phyloP scores from a whole-genome alignment of 192 early-diverging fungal genomes.

The Mortierella antarctica region DNA sequence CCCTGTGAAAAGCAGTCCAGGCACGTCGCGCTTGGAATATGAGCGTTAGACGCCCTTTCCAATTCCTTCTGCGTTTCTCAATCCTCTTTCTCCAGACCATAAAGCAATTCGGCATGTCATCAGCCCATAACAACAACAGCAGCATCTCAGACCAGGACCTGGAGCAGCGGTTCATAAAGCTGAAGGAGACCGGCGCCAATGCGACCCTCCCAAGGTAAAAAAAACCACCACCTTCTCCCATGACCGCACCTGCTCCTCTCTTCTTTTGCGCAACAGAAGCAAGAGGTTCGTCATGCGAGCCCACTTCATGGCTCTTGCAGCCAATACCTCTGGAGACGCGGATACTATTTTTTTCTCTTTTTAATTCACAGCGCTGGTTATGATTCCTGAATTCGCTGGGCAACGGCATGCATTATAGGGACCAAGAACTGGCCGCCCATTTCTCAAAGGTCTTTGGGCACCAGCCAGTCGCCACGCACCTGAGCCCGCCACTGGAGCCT shows the following conservation, averaged over 20 bases:
- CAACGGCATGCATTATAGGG: constrained; percentile 4
- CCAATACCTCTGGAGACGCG: background rate
- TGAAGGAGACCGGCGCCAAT: constrained; percentile 18
- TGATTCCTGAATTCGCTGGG: too few species aligned
- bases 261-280: background rate
- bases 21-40: background rate
- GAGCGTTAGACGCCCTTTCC: background rate
- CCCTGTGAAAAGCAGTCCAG: background rate
- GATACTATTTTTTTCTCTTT: background rate
- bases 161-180: constrained; percentile 30
- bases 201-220: constrained; percentile 20
- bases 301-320: background rate
- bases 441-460: constrained; percentile 54
- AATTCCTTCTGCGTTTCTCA: background rate
- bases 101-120: background rate
- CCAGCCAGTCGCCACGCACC: constrained; percentile 31
- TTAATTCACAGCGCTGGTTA: too few species aligned
- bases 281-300: background rate
- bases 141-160: constrained; percentile 24
- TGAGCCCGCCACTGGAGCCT: constrained; percentile 18
- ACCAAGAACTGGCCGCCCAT: constrained; percentile 38
- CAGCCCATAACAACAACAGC: background rate
- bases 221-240: background rate
- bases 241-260: background rate
- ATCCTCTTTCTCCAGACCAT: background rate